These are phyloP conservation scores for Alternaria angustiovoidea DNA, from an alignment of 2,329 filamentous ascomycete genomes.

Conservation along the genomic window DNA sequence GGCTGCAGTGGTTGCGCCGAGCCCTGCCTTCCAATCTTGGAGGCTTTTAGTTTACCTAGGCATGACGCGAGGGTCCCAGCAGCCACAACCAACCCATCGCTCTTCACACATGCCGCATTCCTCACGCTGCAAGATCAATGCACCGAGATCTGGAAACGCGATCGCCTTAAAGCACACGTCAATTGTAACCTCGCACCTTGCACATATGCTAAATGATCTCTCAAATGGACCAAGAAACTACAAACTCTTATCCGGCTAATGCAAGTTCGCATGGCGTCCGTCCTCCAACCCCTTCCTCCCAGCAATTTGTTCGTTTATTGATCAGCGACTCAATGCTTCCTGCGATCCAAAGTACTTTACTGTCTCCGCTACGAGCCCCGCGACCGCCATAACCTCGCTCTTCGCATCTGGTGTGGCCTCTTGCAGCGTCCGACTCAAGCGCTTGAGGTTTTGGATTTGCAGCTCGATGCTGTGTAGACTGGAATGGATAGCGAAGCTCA, in stretches of 20 bases:
- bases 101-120: neutral
- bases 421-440: conserved; percentile 33
- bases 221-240: neutral
- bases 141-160: neutral
- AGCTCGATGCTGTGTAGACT: conserved; percentile 33
- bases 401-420: conserved; percentile 32
- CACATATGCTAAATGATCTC: too few relatives aligned
- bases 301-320: conserved; percentile 25
- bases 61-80: neutral
- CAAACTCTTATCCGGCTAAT: neutral
- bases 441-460: conserved; percentile 34
- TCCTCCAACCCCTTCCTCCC: conserved; percentile 32
- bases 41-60: neutral
- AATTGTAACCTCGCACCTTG: neutral
- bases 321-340: conserved; percentile 22
- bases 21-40: neutral
- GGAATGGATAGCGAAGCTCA: conserved; percentile 30
- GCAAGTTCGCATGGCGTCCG: conserved; percentile 13
- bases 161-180: neutral
- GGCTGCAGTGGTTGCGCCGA: neutral
- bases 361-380: conserved; percentile 27
- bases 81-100: neutral
- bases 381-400: conserved; percentile 27
- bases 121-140: neutral
- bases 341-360: conserved; percentile 33